Evolutionary conservation across 495 filamentous ascomycete genomes (phyloP), one percentile per base, ranked within the genome.

Genomic region (Aspergillus nidulans): DNA sequence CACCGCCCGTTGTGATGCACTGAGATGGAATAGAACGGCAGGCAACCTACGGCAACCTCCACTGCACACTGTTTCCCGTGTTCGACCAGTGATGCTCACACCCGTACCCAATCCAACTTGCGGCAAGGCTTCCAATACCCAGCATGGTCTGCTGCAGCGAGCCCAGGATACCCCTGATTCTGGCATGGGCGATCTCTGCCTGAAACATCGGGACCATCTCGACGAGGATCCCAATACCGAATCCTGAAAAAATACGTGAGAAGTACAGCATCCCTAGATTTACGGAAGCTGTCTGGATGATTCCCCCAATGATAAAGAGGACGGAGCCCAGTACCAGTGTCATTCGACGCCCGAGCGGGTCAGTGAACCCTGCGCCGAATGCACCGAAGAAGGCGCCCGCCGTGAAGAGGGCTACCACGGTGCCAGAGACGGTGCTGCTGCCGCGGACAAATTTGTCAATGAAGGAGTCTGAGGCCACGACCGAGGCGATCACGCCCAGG

Each of bases 401-500:
- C 8, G 50, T 52, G 50, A 52, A 52, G 39, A 52, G 34, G 1
- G 50, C 39, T 1, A 52, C 50, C 9, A 52, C 50, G 25, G 50
- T 52, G 7, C 50, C 50, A 0, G 50, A 43, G 0, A 52, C 41
- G 15, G 28, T 28, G 38, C 50, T 52, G 41, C 42, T 13, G 16
- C 41, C 39, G 4, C 12, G 24, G 24, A 52, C 8, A 39, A 62
- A 62, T 19, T 45, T 42, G 18, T 52, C 51, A 38, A 56, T 36
- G 7, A 62, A 52, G 58, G 57, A 63, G 16, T 55, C 50, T 25
- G 53, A 55, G 18, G 61, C 57, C 10, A 63, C 52, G 23, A 55
- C 79, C 49, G 77, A 77, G 24, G 79, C 77, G 51, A 82, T 79
- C 28, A 81, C 76, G 62, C 78, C 78, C 16, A 63, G 54, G 57